Base-by-base conservation (phyloP, 768 basidiomycete genomes). In the Boletus sp. region DNA sequence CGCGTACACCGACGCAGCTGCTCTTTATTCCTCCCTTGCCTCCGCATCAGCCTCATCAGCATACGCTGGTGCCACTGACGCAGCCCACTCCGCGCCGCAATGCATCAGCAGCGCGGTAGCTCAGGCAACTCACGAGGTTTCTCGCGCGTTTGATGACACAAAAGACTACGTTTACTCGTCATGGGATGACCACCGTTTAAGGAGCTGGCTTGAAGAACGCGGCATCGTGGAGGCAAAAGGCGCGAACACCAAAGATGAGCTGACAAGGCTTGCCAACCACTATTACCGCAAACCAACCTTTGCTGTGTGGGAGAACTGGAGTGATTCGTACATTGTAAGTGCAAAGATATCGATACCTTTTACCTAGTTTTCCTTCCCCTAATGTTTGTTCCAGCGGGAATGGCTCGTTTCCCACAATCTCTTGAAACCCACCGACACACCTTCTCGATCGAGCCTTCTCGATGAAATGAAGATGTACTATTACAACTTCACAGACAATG, bases 101-200 rank as follows among this genome's bases (percentile, higher is more conserved):
- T 75, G 72, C 38, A 62, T 73, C 15, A 73, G 76, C 9, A 79
- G 71, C 46, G 50, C 77, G 2, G 75, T 72, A 14, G 74, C 82
- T 0, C 79, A 83, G 55, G 82, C 84, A 3, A 82, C 84, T 1
- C 72, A 77, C 15, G 77, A 79, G 2, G 81, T 75, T 10, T 70
- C 68, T 8, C 73, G 75, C 23, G 73, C 72, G 27, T 67, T 92
- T 21, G 88, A 94, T 57, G 82, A 88, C 54, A 70, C 84, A 30
- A 90, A 85, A 67, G 94, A 98, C 68, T 95, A 93, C 61, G 73
- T 94, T 17, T 96, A 89, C 70, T 92, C 89, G 0, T 82, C 88
- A 0, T 97, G 96, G 96, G 85, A 88, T 52, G 91, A 95, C 60
- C 86, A 78, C 62, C 78, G 79, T 58, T 71, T 98, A 44, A 77